Evolutionary conservation across 192 early-diverging fungal genomes (phyloP).

Genomic region (Podila epicladia): DNA sequence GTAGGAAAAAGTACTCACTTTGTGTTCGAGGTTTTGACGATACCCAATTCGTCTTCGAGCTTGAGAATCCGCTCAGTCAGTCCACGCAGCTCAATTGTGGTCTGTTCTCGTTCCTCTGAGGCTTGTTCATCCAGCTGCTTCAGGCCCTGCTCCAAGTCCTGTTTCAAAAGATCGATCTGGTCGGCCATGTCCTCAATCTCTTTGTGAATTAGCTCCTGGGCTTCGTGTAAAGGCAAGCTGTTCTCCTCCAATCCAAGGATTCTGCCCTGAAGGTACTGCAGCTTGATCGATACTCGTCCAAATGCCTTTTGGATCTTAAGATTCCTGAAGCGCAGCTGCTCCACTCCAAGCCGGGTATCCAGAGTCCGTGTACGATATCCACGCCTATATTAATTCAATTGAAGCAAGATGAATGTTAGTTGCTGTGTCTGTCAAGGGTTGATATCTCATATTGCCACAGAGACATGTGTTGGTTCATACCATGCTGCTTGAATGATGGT

Average conservation of each 20-base stretch:
- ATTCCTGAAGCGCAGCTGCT: slow-evolving; percentile 48
- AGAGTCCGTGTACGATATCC: slow-evolving; percentile 38
- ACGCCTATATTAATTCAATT: slow-evolving; percentile 13
- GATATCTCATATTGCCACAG: too few relatives aligned
- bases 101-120: slow-evolving; percentile 41
- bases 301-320: slow-evolving; percentile 50
- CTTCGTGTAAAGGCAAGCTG: slow-evolving; percentile 31
- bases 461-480: not conserved
- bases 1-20: slow-evolving; percentile 9
- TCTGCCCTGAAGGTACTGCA: slow-evolving; percentile 43
- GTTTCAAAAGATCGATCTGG: slow-evolving; percentile 32
- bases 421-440: too few relatives aligned
- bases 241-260: slow-evolving; percentile 42
- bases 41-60: slow-evolving; percentile 31
- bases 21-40: slow-evolving; percentile 30
- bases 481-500: slow-evolving; percentile 40
- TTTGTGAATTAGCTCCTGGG: slow-evolving; percentile 42
- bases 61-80: slow-evolving; percentile 44
- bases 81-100: slow-evolving; percentile 34
- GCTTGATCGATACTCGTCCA: slow-evolving; percentile 38
- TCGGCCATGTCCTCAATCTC: slow-evolving; percentile 48
- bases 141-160: slow-evolving; percentile 36
- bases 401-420: not conserved
- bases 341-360: slow-evolving; percentile 40
- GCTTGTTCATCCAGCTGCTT: slow-evolving; percentile 45